phyloP scores from a whole-genome alignment of 2,329 filamentous ascomycete species.

The Graphium sp. region DNA sequence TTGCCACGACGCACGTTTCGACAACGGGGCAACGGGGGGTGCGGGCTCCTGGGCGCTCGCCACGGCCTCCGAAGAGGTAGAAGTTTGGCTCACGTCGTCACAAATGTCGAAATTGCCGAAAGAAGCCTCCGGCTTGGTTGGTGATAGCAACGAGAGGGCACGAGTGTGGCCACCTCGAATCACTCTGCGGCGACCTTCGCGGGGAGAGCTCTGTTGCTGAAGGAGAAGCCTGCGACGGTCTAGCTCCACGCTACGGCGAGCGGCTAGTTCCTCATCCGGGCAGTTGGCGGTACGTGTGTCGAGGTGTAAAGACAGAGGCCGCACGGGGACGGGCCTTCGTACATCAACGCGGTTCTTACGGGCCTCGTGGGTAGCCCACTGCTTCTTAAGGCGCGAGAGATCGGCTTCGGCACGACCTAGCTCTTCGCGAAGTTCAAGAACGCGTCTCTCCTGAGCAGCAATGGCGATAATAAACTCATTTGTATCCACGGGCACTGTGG shows the following conservation, averaged over 20 bases:
- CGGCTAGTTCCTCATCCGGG: constrained; percentile 19
- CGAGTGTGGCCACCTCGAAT: constrained; percentile 51
- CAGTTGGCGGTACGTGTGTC: constrained; percentile 8
- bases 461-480: constrained; percentile 72
- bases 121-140: constrained; percentile 25
- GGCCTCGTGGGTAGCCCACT: constrained; percentile 66
- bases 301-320: constrained; percentile 7
- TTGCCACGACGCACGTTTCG: constrained; percentile 44
- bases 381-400: constrained; percentile 59
- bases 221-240: constrained; percentile 59
- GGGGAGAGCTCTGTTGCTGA: constrained; percentile 24
- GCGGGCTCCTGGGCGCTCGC: constrained; percentile 9
- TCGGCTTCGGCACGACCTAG: constrained; percentile 68
- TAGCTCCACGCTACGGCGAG: constrained; percentile 38
- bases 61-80: constrained; percentile 14
- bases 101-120: constrained; percentile 26
- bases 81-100: constrained; percentile 22
- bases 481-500: constrained; percentile 34
- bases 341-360: constrained; percentile 50
- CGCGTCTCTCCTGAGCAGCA: constrained; percentile 77
- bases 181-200: constrained; percentile 36
- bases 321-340: neutral
- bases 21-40: constrained; percentile 14
- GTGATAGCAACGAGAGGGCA: constrained; percentile 70
- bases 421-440: constrained; percentile 83